These are phyloP conservation scores for Vaccinium darrowii DNA, from an alignment of 148 eudicot genomes.

Conservation along the genomic window DNA sequence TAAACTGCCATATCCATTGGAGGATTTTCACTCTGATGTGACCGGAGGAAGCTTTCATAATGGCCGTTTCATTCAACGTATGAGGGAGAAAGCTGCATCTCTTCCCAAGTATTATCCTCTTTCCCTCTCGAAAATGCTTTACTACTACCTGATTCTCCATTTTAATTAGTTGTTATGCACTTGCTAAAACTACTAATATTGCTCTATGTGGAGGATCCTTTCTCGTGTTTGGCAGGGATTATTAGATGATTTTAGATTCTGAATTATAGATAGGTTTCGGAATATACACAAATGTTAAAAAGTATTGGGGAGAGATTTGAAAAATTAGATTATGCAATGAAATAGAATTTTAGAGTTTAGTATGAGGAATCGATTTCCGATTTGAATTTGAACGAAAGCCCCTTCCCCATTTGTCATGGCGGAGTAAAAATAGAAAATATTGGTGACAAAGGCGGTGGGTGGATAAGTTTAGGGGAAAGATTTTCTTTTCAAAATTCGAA, in stretches of 20 bases:
- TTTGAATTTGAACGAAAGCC: neutral
- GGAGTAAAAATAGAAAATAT: neutral
- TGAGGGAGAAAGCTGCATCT: conserved; percentile 66
- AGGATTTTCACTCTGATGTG: conserved; percentile 50
- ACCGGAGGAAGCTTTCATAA: conserved; percentile 84
- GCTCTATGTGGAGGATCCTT: neutral
- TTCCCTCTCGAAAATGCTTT: neutral
- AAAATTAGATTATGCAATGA: neutral
- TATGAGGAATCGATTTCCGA: neutral
- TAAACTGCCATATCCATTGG: conserved; percentile 64
- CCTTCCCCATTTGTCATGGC: neutral
- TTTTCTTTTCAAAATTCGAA: neutral
- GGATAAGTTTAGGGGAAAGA: neutral
- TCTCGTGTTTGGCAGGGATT: neutral
- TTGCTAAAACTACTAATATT: neutral
- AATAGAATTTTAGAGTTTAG: no score
- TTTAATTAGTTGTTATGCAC: neutral
- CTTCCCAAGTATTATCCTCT: conserved; percentile 50
- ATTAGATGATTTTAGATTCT: neutral
- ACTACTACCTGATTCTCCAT: no score
- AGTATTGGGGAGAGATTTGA: neutral
- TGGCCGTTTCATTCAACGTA: conserved; percentile 73
- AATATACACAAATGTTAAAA: neutral
- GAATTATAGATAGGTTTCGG: neutral
- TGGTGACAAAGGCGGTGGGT: neutral